Evolutionary conservation across 164 flowering plant genomes (phyloP), one percentile per base, ranked within the genome.

Genomic region (Dillenia turbinata): DNA sequence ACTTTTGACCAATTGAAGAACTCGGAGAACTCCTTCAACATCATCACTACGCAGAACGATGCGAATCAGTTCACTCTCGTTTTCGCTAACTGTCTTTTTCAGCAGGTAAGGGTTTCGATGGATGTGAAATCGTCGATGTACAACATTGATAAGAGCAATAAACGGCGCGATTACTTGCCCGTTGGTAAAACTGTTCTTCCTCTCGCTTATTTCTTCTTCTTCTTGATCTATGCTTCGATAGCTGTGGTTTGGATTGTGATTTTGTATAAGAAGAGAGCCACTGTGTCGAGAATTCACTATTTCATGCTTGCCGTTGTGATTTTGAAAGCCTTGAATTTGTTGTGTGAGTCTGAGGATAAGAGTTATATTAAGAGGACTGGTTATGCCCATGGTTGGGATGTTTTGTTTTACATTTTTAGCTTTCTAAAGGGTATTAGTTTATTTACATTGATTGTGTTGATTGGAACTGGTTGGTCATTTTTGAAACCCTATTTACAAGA

Each of bases 41-140:
- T 33, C 40, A 33, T 33, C 40, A 33, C 0, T 33, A 33, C 40
- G 5, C 40, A 33, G 40, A 33, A 33, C 40, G 40, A 33, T 33
- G 40, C 40, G 40, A 33, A 33, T 33, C 40, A 33, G 40, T 33
- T 33, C 40, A 0, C 40, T 33, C 40, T 33, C 7, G 40, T 33
- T 33, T 33, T 33, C 40, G 6, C 40, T 33, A 33, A 33, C 40
- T 33, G 40, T 33, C 40, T 33, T 33, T 33, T 33, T 33, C 40
- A 5, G 12, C 65, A 57, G 64, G n/a, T 43, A 4, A 77, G 71
- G 13, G 65, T 78, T 15, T 71, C 78, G 4, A 78, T 78, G 81
- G 61, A 63, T 40, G 72, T 78, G 47, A 63, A 57, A 22, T 78
- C 81, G 17, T 69, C 69, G 14, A 78, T 78, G 81, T 78, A 78